Conservation (phyloP, 1,139 yeast species). For the Kodamaea alishanica region DNA sequence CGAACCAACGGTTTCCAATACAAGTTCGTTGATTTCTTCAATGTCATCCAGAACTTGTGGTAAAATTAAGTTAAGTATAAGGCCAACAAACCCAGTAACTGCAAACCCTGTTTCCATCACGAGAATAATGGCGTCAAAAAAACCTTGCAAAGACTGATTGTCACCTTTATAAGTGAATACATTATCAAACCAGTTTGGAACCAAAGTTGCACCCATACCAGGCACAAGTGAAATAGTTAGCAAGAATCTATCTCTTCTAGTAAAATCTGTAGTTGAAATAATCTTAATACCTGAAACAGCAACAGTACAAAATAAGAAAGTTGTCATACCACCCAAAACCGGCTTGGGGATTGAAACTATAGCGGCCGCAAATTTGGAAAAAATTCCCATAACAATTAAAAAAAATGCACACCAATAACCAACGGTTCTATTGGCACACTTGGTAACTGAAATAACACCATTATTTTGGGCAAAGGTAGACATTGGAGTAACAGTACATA, state of each 20-base stretch:
- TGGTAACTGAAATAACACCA: slow-evolving; percentile 87
- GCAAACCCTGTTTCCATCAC: slow-evolving; percentile 90
- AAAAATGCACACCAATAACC: slow-evolving; percentile 91
- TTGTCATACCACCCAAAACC: slow-evolving; percentile 89
- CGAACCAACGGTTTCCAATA: slow-evolving; percentile 45
- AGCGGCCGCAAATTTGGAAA: slow-evolving; percentile 87
- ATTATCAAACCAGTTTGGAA: slow-evolving; percentile 68
- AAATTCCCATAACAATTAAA: slow-evolving; percentile 78
- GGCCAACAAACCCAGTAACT: slow-evolving; percentile 72
- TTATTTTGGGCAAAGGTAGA: slow-evolving; percentile 91
- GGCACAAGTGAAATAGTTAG: slow-evolving; percentile 71
- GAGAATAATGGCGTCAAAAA: slow-evolving; percentile 73
- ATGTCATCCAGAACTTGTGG: slow-evolving; percentile 70
- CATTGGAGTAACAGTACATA: slow-evolving; percentile 77
- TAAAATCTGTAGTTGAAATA: slow-evolving; percentile 69
- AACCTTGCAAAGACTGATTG: slow-evolving; percentile 63
- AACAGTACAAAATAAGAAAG: slow-evolving; percentile 82
- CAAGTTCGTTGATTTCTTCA: slow-evolving; percentile 48
- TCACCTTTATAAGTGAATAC: slow-evolving; percentile 74
- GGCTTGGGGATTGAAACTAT: slow-evolving; percentile 80
- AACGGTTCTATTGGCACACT: slow-evolving; percentile 80
- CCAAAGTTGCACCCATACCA: slow-evolving; percentile 76
- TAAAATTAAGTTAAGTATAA: slow-evolving; percentile 63
- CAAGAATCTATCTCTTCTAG: slow-evolving; percentile 84
- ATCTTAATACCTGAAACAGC: slow-evolving; percentile 86